Conservation (phyloP, 2,329 filamentous ascomycete genomes). For the Arachnomyces sp. region DNA sequence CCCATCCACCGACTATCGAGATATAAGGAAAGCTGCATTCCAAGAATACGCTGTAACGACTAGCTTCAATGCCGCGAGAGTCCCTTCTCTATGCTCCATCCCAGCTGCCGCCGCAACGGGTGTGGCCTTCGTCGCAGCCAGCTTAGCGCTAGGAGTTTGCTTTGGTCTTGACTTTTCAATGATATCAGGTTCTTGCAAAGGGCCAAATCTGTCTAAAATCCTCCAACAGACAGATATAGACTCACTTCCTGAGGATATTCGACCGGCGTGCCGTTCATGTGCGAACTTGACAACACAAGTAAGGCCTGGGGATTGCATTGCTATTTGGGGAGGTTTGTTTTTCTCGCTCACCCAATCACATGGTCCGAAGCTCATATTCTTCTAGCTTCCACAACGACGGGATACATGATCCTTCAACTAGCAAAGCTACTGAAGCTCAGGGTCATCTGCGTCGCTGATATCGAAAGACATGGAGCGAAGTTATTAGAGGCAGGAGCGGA, state of each 20-base stretch:
- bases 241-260: slow-evolving; percentile 52
- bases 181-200: slow-evolving; percentile 30
- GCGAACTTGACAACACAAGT: slow-evolving; percentile 48
- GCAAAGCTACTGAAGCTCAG: slow-evolving; percentile 57
- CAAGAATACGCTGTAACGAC: slow-evolving; percentile 61
- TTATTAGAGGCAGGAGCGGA: slow-evolving; percentile 50
- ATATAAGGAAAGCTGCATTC: slow-evolving; percentile 62
- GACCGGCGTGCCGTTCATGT: slow-evolving; percentile 52
- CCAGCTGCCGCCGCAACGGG: slow-evolving; percentile 56
- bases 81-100: slow-evolving; percentile 47
- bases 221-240: slow-evolving; percentile 41
- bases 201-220: slow-evolving; percentile 52
- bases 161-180: slow-evolving; percentile 56
- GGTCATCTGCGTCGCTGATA: slow-evolving; percentile 59
- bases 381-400: slow-evolving; percentile 58
- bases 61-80: slow-evolving; percentile 55
- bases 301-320: slow-evolving; percentile 57
- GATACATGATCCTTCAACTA: slow-evolving; percentile 58
- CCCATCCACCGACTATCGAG: slow-evolving; percentile 67
- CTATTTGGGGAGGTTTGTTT: slow-evolving; percentile 60
- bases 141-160: slow-evolving; percentile 58
- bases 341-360: background rate
- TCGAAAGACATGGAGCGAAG: slow-evolving; percentile 55
- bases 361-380: background rate
- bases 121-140: slow-evolving; percentile 63